Base-by-base conservation (phyloP, 805 yeast species). In the Jamesozyma gamospora region DNA sequence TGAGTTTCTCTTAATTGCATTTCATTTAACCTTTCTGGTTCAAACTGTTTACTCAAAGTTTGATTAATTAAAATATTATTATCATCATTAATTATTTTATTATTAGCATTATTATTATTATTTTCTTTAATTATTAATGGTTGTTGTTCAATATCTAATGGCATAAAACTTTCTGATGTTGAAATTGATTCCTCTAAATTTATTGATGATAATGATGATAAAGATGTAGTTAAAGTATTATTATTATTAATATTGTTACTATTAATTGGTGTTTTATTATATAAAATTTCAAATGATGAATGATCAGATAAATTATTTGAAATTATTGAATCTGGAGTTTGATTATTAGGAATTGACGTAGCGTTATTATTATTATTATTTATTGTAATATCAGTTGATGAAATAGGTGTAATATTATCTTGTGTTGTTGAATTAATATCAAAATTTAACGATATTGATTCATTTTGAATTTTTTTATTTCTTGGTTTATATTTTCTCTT, bases 1-100 rank as follows among this genome's bases (percentile, higher is more conserved):
- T 55, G 50, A 9, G 53, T 51, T 33, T 58, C 62, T 34, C 53
- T 47, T 21, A 50, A 34, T 19, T 55, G 58, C 11, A 43, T 46
- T 28, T 53, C 54, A 32, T 52, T 48, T 29, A 57, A 34, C 16
- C 39, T 41, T 4, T 40, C 28, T 1, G 48, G 49, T 17, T 50
- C 50, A 45, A 49, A 39, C 10, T 42, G 42, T 24, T n/a, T 31
- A 6, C 15, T 21, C 6, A 42, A 25, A 7, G 37, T 30, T 28
- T 37, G 29, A 19, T 45, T 38, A 31, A 40, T 37, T 1, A 34
- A 21, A 12, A n/a, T 21, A 7, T 39, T 34, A 46, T 48, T 31
- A 28, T 43, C 24, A 35, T 35, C 27, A 43, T 34, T 17, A 40
- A 36, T 14, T 44, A 44, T 24, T 38, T 35, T 13, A 43, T 44